Evolutionary conservation across 768 basidiomycete genomes (phyloP), one percentile per base, ranked within the genome.

Genomic region (Phlebiopsis gigantea): DNA sequence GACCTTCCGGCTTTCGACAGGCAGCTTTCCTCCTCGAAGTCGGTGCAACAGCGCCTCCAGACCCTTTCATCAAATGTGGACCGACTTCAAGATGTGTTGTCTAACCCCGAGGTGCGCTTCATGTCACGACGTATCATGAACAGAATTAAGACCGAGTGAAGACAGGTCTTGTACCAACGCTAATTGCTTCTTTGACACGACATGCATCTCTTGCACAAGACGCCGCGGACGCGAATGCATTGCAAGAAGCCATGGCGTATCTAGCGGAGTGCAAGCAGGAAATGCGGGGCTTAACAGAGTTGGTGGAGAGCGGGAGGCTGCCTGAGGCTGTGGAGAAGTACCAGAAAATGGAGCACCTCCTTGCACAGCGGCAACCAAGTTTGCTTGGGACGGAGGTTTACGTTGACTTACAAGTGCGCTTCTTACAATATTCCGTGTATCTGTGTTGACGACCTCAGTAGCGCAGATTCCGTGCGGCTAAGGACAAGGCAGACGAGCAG

Each of bases 181-280:
- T 93, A 0, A 57, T 87, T n/a, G 65, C 66, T 46, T 71, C 75
- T 7, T 74, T 93, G 56, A 72, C 76, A n/a, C 68, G 70, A 62
- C 90, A 92, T 68, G 79, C 82, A 9, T 63, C 75, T 5, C 73
- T 92, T 12, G 80, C 83, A 1, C 88, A 90, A 69, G 76, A 83
- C 62, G 71, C 82, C 9, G 67, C 77, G 15, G 79, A 91, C 66
- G 77, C 84, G 14, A 68, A 78, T 34, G 74, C 79, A 12, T 64
- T 75, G 30, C 72, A 78, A 55, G 73, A 79, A 29, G 77, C 80
- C 1, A 68, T 90, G 50, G 74, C 76, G 12, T 81, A 85, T 62
- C 72, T 92, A 26, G 69, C 77, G 17, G 68, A 72, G 57, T 88
- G 82, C 66, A 76, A 74, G 62, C 66, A 68, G 26, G 77, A 75